Base-by-base conservation (phyloP, 129 eudicot species). In the Saposhnikovia divaricata region DNA sequence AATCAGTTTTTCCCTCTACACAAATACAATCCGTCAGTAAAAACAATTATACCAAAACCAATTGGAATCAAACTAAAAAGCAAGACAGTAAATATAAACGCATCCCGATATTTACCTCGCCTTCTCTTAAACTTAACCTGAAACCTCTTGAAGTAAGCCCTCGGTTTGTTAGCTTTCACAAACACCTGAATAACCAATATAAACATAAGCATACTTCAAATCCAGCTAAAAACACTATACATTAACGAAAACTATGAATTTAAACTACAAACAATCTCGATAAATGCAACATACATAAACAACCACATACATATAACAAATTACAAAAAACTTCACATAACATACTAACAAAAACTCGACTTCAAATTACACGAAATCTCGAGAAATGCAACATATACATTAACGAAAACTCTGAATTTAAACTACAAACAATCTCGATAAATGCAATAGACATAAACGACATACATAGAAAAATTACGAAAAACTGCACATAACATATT, bases 121-220 rank as follows among this genome's bases (percentile, higher is more conserved):
- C 98, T 95, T 88, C 98, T 82, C 89, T 93, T 93, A 80, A 85
- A 93, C 79, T 91, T 91, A 42, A 93, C 98, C 81, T 93, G 98
- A 85, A 75, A 93, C 75, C 98, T 88, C 89, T 93, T 93, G 82
- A 88, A 93, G 87, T 90, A 90, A 9, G 93, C 82, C 45, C 84
- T 83, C 0, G 88, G 74, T 83, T 87, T 90, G 71, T 79, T 83
- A 47, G 91, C 73, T 77, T 89, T 89, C 65, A 81, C 91, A 15
- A 86, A 90, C 18, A 34, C 87, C 93, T 90, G 66, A 77, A 77
- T 37, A 0, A 25, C 23, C 2, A 66, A 78, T 15, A 61, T 38
- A 0, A 68, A 37, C 19, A 31, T 70, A 2, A 37, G 44, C 42
- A 31, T 0, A 70, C 21, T 15, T 53, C 21, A 3, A 53, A 5